A percentile compares a stretch with the other conserved stretches of the same genome.
These are phyloP conservation scores for Athelia psychrophila DNA, from an alignment of 1,284 basidiomycete genomes.

Conservation along the genomic window DNA sequence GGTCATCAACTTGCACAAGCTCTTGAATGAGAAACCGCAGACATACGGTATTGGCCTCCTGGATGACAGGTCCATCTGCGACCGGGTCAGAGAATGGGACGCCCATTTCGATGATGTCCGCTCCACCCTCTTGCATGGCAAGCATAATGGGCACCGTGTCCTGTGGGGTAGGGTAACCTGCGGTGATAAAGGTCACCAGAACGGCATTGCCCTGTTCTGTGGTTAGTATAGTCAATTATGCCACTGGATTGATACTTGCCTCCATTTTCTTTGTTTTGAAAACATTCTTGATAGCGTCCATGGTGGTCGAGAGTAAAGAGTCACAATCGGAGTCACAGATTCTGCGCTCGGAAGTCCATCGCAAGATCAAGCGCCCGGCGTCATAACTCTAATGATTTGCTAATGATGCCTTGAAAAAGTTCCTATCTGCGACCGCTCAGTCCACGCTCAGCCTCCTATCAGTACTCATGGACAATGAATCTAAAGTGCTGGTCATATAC, in stretches of 20 bases:
- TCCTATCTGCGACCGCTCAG: neutral
- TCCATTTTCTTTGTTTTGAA: constrained; percentile 72
- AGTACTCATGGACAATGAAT: constrained; percentile 49
- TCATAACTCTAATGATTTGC: too few relatives aligned
- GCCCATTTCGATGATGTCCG: constrained; percentile 95
- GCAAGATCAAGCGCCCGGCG: too few relatives aligned
- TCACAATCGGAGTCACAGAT: neutral
- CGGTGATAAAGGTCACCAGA: constrained; percentile 88
- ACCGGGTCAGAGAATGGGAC: constrained; percentile 97
- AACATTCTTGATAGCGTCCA: constrained; percentile 76
- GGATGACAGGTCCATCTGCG: constrained; percentile 91
- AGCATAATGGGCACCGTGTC: constrained; percentile 89
- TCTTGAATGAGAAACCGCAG: constrained; percentile 2
- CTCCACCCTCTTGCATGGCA: constrained; percentile 89
- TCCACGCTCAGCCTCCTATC: too few relatives aligned
- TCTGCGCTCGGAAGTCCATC: too few relatives aligned
- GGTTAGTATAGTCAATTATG: neutral
- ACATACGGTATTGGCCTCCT: constrained; percentile 86
- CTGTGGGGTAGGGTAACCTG: constrained; percentile 78
- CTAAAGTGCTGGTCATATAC: constrained; percentile 81
- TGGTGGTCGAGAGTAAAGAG: constrained; percentile 28
- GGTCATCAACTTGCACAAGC: constrained; percentile 7
- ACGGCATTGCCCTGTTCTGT: constrained; percentile 74
- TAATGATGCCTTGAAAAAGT: neutral
- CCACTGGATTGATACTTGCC: constrained; percentile 31